Percentiles rank a stretch among this genome's conserved stretches.
These are phyloP conservation scores for Hibiscus mutabilis DNA, from an alignment of 345 rosid genomes.

Conservation along the genomic window DNA sequence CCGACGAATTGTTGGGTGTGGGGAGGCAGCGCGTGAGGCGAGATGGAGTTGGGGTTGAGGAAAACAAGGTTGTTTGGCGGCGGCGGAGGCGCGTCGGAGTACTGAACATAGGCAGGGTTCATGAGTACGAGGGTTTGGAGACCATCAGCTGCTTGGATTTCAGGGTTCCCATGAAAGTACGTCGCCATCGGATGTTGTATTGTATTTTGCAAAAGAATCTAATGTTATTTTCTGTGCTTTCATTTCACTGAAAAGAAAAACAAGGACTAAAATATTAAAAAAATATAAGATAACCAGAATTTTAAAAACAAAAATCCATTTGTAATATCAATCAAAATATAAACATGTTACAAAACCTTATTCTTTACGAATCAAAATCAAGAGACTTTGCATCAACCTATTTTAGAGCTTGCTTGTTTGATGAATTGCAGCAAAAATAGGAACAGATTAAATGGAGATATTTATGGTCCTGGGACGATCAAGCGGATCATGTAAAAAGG, in stretches of 20 bases:
- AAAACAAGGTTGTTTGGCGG: constrained; percentile 38
- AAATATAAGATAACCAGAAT: too few species aligned
- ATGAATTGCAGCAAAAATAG: not conserved
- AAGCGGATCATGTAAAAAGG: constrained; percentile 18
- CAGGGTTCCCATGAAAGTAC: constrained; percentile 76
- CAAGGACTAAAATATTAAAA: not conserved
- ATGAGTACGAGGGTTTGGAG: constrained; percentile 86
- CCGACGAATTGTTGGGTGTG: constrained; percentile 80
- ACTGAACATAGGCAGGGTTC: constrained; percentile 92
- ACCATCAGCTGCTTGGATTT: constrained; percentile 67
- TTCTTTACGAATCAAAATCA: not conserved
- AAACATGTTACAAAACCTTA: not conserved
- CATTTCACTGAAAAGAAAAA: constrained; percentile 23
- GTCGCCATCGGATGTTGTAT: constrained; percentile 52
- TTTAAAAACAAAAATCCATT: not conserved
- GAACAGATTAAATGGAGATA: not conserved
- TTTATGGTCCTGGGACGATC: constrained; percentile 4
- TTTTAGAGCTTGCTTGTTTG: not conserved
- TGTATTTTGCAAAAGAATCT: not conserved
- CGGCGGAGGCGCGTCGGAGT: constrained; percentile 53
- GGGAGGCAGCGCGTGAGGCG: constrained; percentile 45
- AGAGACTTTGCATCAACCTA: constrained; percentile 17
- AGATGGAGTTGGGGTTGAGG: constrained; percentile 42
- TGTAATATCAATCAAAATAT: not conserved
- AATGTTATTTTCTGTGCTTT: constrained; percentile 3